These are phyloP conservation scores for Naganishia sp. DNA, from an alignment of 1,284 basidiomycete genomes.

Conservation along the genomic window DNA sequence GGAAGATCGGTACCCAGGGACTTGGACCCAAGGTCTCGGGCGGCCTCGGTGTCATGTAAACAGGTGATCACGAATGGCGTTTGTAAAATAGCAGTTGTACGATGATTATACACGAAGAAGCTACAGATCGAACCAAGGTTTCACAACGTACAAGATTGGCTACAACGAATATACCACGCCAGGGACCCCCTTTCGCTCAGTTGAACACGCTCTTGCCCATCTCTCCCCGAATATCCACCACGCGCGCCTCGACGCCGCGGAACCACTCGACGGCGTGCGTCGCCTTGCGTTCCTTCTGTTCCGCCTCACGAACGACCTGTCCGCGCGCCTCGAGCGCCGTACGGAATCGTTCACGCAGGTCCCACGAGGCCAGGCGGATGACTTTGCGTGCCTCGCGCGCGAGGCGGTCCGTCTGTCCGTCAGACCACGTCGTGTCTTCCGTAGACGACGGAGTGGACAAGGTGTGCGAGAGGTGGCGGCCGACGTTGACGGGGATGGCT, in stretches of 20 bases:
- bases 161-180: conserved; percentile 12
- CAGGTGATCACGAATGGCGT: background rate
- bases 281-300: conserved; percentile 71
- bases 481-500: conserved; percentile 88
- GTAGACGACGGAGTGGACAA: conserved; percentile 51
- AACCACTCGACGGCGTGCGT: conserved; percentile 74
- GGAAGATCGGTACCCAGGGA: conserved; percentile 28
- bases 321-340: conserved; percentile 74
- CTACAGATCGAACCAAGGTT: background rate
- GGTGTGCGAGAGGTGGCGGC: conserved; percentile 64
- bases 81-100: background rate
- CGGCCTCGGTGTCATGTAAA: conserved; percentile 26
- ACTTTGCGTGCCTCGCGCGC: conserved; percentile 91
- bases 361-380: conserved; percentile 86
- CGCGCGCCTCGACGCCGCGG: conserved; percentile 61
- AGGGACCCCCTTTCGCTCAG: background rate
- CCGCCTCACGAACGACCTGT: conserved; percentile 74
- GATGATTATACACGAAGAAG: background rate
- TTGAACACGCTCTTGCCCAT: conserved; percentile 39
- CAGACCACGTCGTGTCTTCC: conserved; percentile 48
- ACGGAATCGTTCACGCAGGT: conserved; percentile 80
- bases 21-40: conserved; percentile 27
- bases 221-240: conserved; percentile 59
- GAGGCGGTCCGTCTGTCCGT: conserved; percentile 71
- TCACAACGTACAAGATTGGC: conserved; percentile 1